These are phyloP conservation scores for Entomophthora muscae DNA, from an alignment of 371 early-diverging fungal genomes.

Conservation along the genomic window DNA sequence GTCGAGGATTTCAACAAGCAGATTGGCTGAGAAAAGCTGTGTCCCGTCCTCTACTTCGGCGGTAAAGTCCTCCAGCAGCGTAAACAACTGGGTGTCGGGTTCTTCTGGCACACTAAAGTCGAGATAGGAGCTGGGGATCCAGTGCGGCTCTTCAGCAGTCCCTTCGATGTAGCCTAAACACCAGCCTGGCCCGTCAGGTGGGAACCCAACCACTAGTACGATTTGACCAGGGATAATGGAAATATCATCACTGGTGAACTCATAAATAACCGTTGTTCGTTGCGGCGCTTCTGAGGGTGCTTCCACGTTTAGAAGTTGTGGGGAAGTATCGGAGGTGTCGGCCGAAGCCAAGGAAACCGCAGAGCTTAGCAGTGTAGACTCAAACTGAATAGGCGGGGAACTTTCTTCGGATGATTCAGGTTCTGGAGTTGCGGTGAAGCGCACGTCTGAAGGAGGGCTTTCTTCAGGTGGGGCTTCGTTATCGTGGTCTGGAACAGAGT, in stretches of 20 bases:
- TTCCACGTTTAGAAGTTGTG: background rate
- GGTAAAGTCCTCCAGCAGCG: background rate
- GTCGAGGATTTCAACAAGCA: background rate
- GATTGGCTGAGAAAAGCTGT: background rate
- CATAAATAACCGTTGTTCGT: background rate
- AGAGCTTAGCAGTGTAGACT: background rate
- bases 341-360: background rate
- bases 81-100: background rate
- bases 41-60: constrained; percentile 2
- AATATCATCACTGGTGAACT: background rate
- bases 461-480: background rate
- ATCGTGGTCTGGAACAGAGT: background rate
- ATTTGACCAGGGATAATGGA: background rate
- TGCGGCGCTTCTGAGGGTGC: background rate
- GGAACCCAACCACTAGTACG: background rate
- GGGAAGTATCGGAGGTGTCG: background rate
- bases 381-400: background rate
- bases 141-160: background rate
- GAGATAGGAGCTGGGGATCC: constrained; percentile 3
- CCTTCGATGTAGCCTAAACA: constrained; percentile 1
- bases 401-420: background rate
- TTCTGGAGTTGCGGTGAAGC: background rate
- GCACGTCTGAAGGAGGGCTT: background rate
- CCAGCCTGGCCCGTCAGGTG: background rate
- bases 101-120: constrained; percentile 2